Base-by-base conservation (phyloP, 441 rosid genomes). In the Mallotus repandus region DNA sequence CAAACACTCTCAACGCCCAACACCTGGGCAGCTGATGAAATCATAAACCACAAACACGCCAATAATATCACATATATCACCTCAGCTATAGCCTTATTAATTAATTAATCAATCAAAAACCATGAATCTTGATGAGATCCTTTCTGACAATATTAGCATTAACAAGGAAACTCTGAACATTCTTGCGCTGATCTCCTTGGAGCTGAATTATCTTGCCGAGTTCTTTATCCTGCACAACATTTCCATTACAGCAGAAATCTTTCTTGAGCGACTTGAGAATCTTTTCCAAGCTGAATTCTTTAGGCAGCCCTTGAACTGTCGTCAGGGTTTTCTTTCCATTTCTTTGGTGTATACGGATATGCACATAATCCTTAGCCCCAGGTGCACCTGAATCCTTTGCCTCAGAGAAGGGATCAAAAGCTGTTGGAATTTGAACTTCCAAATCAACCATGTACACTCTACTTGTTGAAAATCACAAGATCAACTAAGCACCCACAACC, bases 251-350 rank as follows among this genome's bases (percentile, higher is more conserved):
- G 80, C 96, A 93, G 74, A 93, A 93, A 72, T 91, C 97, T 71
- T 93, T 93, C 89, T 91, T 93, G 54, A 93, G 91, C 79, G 87
- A 90, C 81, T 93, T 91, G 22, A 93, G 92, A 59, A 93, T 91
- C 82, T 86, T 93, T 77, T 76, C 90, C 79, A 89, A 91, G 80
- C 97, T 91, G 77, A 84, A 89, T 67, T 91, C 92, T 81, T 87
- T 88, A 81, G 89, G 89, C 81, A 91, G 78, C 64, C 97, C 98
- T 84, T 93, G 93, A 48, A 93, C 97, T 5, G 97, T 91, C 21
- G 98, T 93, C 88, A 93, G 79, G 81, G 94, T 89, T 79, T 91
- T 93, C 84, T 92, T 90, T 78, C 97, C 98, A 74, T 93, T 93
- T 63, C 98, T 84, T 69, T 91, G 98, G 85, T 93, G 94, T 18